phyloP scores from a whole-genome alignment of 768 basidiomycete species.

The Tulasnella sp. region DNA sequence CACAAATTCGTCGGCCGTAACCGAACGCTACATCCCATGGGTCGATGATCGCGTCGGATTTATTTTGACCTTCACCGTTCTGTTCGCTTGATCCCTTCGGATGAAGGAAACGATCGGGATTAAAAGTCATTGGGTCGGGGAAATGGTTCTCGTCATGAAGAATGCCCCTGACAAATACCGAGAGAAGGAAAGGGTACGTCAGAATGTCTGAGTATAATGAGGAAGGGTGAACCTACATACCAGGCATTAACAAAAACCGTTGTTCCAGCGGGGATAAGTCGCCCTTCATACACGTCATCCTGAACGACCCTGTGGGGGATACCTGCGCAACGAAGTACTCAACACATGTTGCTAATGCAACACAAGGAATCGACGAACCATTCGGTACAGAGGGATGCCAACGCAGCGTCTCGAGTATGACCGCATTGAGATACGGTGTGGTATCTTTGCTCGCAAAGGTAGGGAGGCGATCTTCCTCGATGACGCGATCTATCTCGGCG shows the following conservation, averaged over 20 bases:
- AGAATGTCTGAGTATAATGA: too few relatives aligned
- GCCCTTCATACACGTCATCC: constrained; percentile 17
- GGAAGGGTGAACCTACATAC: too few relatives aligned
- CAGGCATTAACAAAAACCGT: neutral
- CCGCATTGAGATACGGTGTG: constrained; percentile 31
- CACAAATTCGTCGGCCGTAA: constrained; percentile 1
- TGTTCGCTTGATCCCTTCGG: too few relatives aligned
- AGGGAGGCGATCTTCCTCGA: constrained; percentile 29
- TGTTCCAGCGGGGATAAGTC: neutral
- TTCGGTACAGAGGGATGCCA: constrained; percentile 25
- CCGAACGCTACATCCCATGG: constrained; percentile 5
- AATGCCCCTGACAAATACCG: too few relatives aligned
- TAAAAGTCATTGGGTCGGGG: constrained; percentile 3
- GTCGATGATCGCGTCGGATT: neutral
- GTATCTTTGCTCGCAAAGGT: constrained; percentile 27
- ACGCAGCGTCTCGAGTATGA: constrained; percentile 31
- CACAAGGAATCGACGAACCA: constrained; percentile 5
- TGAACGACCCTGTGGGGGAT: constrained; percentile 4
- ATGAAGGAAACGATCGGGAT: constrained; percentile 11
- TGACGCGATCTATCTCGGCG: constrained; percentile 31
- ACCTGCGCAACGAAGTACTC: neutral
- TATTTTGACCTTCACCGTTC: neutral
- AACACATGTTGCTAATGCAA: neutral
- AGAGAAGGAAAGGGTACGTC: too few relatives aligned
- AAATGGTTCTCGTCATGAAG: neutral